Conservation (phyloP, 345 rosid species). For the Erucastrum elatum region DNA sequence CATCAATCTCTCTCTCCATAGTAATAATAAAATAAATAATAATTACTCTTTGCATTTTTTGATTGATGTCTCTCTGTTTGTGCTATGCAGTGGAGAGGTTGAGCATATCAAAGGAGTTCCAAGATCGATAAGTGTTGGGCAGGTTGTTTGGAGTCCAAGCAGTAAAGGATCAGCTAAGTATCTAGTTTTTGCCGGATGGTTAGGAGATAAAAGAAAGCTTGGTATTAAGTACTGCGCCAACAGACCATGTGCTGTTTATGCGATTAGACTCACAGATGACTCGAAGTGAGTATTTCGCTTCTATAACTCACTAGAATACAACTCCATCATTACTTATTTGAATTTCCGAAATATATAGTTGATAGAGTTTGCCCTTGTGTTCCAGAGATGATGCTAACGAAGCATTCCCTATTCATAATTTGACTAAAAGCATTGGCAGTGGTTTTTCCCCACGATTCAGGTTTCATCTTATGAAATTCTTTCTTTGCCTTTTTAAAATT, state of each 20-base stretch:
- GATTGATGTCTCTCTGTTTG: constrained; percentile 3
- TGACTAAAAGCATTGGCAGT: constrained; percentile 76
- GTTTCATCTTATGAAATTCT: constrained; percentile 35
- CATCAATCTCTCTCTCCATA: background rate
- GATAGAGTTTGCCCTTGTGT: constrained; percentile 11
- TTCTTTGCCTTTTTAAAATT: background rate
- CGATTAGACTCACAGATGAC: constrained; percentile 35
- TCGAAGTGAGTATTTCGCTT: constrained; percentile 48
- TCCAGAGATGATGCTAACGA: constrained; percentile 53
- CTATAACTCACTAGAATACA: constrained; percentile 11
- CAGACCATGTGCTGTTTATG: constrained; percentile 78
- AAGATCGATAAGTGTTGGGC: background rate
- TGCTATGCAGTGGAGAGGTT: background rate
- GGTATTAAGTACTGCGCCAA: constrained; percentile 89
- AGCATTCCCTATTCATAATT: constrained; percentile 46
- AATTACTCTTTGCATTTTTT: background rate
- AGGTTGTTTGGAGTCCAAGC: constrained; percentile 37
- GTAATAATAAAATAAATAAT: background rate
- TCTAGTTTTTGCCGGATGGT: constrained; percentile 90
- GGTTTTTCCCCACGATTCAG: constrained; percentile 81
- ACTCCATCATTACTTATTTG: background rate
- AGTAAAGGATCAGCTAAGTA: constrained; percentile 46
- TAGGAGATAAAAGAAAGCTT: constrained; percentile 70
- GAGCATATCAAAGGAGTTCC: background rate
- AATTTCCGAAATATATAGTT: too few relatives aligned